Base-by-base conservation (phyloP, 768 basidiomycete genomes). In the Phallus indusiatus region DNA sequence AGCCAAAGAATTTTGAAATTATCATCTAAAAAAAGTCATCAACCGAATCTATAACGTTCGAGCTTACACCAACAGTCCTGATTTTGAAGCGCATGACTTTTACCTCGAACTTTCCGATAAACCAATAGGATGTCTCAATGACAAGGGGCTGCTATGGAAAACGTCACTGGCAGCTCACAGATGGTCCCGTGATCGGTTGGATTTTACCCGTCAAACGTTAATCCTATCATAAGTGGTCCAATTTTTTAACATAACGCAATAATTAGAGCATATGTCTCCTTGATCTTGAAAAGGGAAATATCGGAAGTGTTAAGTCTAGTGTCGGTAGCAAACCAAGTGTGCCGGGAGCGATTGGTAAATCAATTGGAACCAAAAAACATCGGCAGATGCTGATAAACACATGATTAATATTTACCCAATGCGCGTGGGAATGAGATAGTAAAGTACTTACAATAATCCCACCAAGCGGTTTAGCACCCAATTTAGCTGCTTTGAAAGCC, bases 191-290 rank as follows among this genome's bases (percentile, higher is more conserved):
- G 56, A 52, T 14, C 54, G 50, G 36, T 7, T 28, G 55, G 20
- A 74, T 85, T n/a, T 28, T 71, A 89, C 90, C 90, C 91, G 67
- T 92, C 81, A 54, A n/a, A 88, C 77, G 69, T 99, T 98, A 69
- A 97, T 82, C 77, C 94, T 97, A 55, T 83, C 81, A 33, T 89
- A 81, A n/a, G n/a, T n/a, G n/a, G 71, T 92, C 87, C 63, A 99
- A 79, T 57, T 75, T 97, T 88, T 75, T 96, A 92, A 2, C 88
- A 89, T 55, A 95, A 87, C 53, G 87, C 81, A 64, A 90, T 86
- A 64, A 98, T 95, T 50, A 89, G 89, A 1, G 93, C 94, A 81
- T 97, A 99, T 24, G 95, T 95, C 72, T 99, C 95, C 71, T 99
- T 99, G 71, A 98, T 82, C 72, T 99, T 96, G 70, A 92, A 99